A percentile compares a stretch with the other conserved stretches of the same genome.
Evolutionary conservation across 176 grass and related monocot genomes (phyloP).

Genomic region (Oryza coarctata): DNA sequence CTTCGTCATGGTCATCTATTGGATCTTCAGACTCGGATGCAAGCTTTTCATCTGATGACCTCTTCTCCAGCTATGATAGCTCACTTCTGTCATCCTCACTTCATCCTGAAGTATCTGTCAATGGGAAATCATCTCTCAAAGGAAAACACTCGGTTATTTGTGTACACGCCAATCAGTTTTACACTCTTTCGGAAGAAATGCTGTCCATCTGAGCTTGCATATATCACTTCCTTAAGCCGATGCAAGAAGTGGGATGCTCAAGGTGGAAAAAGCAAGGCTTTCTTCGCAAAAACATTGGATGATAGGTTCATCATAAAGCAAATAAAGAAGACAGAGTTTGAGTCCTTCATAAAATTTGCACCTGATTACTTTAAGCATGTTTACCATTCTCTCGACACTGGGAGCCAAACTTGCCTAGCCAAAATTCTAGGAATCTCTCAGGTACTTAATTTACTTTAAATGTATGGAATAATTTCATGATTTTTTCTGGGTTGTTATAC

Average conservation of each 20-base stretch:
- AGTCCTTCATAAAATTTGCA: slow-evolving; percentile 73
- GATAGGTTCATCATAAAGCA: slow-evolving; percentile 76
- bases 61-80: slow-evolving; percentile 47
- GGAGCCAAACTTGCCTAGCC: slow-evolving; percentile 68
- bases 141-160: slow-evolving; percentile 57
- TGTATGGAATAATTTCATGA: neutral
- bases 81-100: slow-evolving; percentile 38
- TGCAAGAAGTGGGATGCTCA: slow-evolving; percentile 76
- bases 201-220: slow-evolving; percentile 57
- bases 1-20: slow-evolving; percentile 30
- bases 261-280: slow-evolving; percentile 63
- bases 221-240: slow-evolving; percentile 54
- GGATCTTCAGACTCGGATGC: slow-evolving; percentile 55
- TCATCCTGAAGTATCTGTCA: slow-evolving; percentile 55
- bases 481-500: neutral
- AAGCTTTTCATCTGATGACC: slow-evolving; percentile 28
- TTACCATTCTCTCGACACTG: slow-evolving; percentile 49
- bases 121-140: slow-evolving; percentile 38
- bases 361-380: slow-evolving; percentile 70
- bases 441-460: slow-evolving; percentile 35
- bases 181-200: slow-evolving; percentile 69
- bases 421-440: slow-evolving; percentile 75
- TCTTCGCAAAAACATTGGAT: slow-evolving; percentile 72
- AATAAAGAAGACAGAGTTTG: slow-evolving; percentile 63
- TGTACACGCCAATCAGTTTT: slow-evolving; percentile 57